Conservation (phyloP, 495 filamentous ascomycete genomes). For the Parmelia sp. region DNA sequence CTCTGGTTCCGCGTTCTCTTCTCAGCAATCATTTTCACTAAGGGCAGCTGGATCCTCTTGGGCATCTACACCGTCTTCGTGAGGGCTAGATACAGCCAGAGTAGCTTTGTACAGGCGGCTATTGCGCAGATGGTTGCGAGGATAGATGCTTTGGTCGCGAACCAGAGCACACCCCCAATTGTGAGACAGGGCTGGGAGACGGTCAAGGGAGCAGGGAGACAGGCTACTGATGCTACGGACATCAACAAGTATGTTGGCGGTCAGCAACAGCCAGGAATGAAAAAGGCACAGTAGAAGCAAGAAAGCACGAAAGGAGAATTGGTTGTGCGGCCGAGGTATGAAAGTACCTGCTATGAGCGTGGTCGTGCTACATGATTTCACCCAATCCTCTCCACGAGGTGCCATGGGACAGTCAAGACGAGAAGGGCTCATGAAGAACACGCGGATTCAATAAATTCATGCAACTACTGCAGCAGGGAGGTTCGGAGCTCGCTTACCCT, state of each 20-base stretch:
- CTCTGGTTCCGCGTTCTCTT: conserved; percentile 78
- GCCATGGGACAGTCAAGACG: neutral
- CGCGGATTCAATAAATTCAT: neutral
- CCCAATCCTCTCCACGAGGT: neutral
- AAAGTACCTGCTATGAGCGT: neutral
- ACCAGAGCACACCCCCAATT: conserved; percentile 81
- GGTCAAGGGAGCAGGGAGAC: conserved; percentile 64
- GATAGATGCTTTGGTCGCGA: conserved; percentile 72
- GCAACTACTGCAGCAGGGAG: neutral
- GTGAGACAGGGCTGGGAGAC: conserved; percentile 75
- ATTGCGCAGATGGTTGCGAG: conserved; percentile 65
- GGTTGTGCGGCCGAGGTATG: neutral
- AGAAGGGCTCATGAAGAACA: neutral
- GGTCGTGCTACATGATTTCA: neutral
- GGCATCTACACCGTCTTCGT: conserved; percentile 85
- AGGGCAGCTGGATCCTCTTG: conserved; percentile 83
- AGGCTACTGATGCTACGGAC: conserved; percentile 76
- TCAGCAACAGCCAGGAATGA: conserved; percentile 34
- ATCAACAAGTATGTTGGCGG: conserved; percentile 59
- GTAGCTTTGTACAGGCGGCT: conserved; percentile 78
- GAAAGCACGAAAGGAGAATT: neutral
- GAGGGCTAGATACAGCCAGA: conserved; percentile 83
- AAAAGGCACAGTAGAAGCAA: conserved; percentile 51
- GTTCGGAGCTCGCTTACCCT: neutral
- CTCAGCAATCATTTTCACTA: conserved; percentile 75